These are phyloP conservation scores for Cordyceps farinosa DNA, from an alignment of 2,329 filamentous ascomycete genomes.

Conservation along the genomic window DNA sequence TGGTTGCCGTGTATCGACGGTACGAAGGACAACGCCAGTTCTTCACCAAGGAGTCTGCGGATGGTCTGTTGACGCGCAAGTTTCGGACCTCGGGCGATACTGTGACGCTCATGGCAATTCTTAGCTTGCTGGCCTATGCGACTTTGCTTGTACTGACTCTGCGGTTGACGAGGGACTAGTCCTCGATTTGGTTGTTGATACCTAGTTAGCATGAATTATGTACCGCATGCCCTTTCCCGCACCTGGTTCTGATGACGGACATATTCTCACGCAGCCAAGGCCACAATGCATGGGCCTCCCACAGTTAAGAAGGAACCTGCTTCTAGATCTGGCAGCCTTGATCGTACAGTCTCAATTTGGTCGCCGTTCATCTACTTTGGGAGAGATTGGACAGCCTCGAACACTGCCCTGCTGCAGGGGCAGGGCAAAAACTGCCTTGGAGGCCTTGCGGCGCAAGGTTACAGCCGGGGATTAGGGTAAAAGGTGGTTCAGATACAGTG, in stretches of 20 bases:
- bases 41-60: conserved; percentile 53
- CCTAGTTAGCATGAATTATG: neutral
- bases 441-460: neutral
- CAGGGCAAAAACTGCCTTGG: conserved; percentile 5
- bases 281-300: neutral
- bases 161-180: conserved; percentile 31
- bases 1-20: conserved; percentile 79
- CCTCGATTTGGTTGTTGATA: neutral
- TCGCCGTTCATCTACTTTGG: conserved; percentile 6
- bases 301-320: neutral
- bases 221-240: neutral
- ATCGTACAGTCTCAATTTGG: neutral
- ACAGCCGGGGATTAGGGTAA: neutral
- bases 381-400: neutral
- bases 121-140: conserved; percentile 57
- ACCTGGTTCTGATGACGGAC: neutral
- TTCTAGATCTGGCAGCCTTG: conserved; percentile 8
- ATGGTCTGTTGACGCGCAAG: conserved; percentile 42
- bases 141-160: conserved; percentile 55
- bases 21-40: conserved; percentile 94
- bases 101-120: conserved; percentile 52
- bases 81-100: conserved; percentile 64
- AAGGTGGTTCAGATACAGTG: neutral
- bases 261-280: neutral
- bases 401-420: neutral